Evolutionary conservation across 495 filamentous ascomycete genomes (phyloP), one percentile per base, ranked within the genome.

Genomic region (Talaromyces adpressus): DNA sequence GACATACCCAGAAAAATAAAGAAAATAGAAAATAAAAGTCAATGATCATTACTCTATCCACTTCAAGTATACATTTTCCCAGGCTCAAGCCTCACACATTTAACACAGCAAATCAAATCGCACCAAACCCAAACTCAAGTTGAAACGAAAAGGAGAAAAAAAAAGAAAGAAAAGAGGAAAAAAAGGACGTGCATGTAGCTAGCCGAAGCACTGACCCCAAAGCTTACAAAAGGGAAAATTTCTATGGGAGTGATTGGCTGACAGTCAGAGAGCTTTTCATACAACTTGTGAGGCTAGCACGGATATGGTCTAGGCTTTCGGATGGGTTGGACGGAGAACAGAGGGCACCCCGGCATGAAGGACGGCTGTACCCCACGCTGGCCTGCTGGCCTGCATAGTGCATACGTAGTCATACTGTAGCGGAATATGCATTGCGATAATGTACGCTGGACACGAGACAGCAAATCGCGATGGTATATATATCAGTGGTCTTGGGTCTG

Each of bases 201-300:
- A 54, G n/a, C 22, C 51, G 22, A 54, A 49, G 51, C 51, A 54
- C 51, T 54, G 51, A 54, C 51, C 49, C 51, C 22, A 54, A 53
- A 29, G 45, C 45, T 49, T 49, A 49, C 45, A 49, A 41, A 41
- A 12, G 16, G 36, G 14, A 14, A 36, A 16, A 41, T 41, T 16
- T 6, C 36, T 41, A 0, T 0, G 4, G 6, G 2, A 4, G 36
- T 9, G 14, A 41, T 41, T 41, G 36, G 36, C n/a, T 39, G 12
- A 14, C 8, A 11, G 34, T 39, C 9, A 9, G 36, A 41, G 12
- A 41, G 36, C 36, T 41, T 39, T 41, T 52, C 49, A 52, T 52
- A 23, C 49, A 23, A 23, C n/a, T 20, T 23, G 3, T 22, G 49
- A 23, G 18, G 18, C 22, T 49, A 49, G 45, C n/a, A 49, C 45